phyloP scores from a whole-genome alignment of 768 basidiomycete species.

The Mycena galericulata region DNA sequence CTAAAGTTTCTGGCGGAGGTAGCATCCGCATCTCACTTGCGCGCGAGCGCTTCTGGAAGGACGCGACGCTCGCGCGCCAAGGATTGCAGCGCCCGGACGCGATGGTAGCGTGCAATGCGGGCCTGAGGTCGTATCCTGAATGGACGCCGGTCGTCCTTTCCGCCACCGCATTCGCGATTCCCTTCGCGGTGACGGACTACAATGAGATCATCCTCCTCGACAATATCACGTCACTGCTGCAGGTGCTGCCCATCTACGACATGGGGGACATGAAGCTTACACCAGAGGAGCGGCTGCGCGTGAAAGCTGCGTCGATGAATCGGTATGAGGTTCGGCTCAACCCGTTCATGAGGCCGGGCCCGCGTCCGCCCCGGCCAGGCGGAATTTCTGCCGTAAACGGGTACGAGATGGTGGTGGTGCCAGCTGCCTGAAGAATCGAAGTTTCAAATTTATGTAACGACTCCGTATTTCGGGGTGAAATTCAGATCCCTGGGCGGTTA shows the following conservation, averaged over 20 bases:
- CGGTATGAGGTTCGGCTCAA: slow-evolving; percentile 29
- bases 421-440: neutral
- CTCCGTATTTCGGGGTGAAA: too few species aligned
- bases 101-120: slow-evolving; percentile 55
- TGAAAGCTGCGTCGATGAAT: slow-evolving; percentile 12
- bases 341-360: slow-evolving; percentile 40
- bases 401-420: slow-evolving; percentile 31
- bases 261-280: neutral
- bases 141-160: slow-evolving; percentile 51
- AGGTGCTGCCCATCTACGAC: neutral
- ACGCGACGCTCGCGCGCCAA: slow-evolving; percentile 6
- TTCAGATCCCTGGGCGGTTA: too few species aligned
- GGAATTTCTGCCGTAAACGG: slow-evolving; percentile 33
- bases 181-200: slow-evolving; percentile 42
- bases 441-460: neutral
- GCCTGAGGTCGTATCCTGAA: slow-evolving; percentile 46
- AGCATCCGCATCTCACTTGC: slow-evolving; percentile 50
- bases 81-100: slow-evolving; percentile 48
- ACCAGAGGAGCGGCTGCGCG: neutral
- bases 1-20: slow-evolving; percentile 51
- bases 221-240: neutral
- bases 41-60: slow-evolving; percentile 3
- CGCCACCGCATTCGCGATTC: slow-evolving; percentile 40
- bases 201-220: slow-evolving; percentile 26
- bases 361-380: slow-evolving; percentile 2